phyloP scores from a whole-genome alignment of 2,329 filamentous ascomycete genomes.

The Exophiala sp. region DNA sequence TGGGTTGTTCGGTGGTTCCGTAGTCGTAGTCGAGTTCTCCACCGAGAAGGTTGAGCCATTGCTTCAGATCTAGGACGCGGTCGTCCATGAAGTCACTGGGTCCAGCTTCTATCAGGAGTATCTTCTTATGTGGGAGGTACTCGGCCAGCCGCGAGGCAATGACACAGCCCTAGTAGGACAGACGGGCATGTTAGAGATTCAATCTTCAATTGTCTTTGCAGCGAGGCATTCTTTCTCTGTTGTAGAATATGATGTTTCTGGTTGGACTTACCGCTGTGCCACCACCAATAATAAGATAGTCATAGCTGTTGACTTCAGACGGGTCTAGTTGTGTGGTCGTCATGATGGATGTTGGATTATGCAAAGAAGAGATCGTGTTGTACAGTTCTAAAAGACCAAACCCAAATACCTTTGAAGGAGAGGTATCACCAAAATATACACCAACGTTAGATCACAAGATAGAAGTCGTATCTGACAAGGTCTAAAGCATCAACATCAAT shows the following conservation, averaged over 20 bases:
- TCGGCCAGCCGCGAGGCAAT: conserved; percentile 74
- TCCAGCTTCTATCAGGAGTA: conserved; percentile 82
- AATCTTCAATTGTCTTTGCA: not conserved
- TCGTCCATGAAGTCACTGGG: conserved; percentile 88
- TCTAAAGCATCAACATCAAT: not conserved
- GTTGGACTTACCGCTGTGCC: conserved; percentile 59
- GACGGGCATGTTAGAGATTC: conserved; percentile 1
- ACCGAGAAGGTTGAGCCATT: conserved; percentile 81
- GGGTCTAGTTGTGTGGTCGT: conserved; percentile 66
- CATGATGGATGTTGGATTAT: conserved; percentile 43
- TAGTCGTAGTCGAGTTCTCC: conserved; percentile 91
- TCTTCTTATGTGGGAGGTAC: conserved; percentile 76
- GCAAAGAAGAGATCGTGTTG: too few species aligned
- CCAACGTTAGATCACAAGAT: not conserved
- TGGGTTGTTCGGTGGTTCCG: conserved; percentile 82
- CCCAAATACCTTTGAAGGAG: not conserved
- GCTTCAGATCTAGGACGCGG: conserved; percentile 77
- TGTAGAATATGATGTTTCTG: not conserved
- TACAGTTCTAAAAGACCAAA: too few species aligned
- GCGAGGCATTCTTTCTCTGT: not conserved
- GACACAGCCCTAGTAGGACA: conserved; percentile 60
- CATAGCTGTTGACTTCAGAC: conserved; percentile 64
- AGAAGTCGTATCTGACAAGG: not conserved
- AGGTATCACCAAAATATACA: not conserved
- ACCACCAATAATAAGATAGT: conserved; percentile 82